A percentile compares a stretch with the other conserved stretches of the same genome.
phyloP scores from a whole-genome alignment of 2,329 filamentous ascomycete genomes.

The Neurospora crassa region DNA sequence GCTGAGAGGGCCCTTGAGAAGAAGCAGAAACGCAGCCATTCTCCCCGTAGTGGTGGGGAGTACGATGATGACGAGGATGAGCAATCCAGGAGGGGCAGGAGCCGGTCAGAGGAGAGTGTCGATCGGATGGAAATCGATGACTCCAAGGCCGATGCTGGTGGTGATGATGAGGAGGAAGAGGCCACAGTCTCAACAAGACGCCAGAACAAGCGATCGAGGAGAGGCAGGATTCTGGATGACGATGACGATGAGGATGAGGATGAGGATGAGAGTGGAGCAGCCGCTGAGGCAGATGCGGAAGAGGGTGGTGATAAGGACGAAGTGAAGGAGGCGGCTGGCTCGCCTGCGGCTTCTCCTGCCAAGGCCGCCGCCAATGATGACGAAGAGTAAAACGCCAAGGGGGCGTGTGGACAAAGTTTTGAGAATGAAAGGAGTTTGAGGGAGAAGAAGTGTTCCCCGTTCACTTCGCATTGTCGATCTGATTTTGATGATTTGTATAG shows the following conservation, averaged over 20 bases:
- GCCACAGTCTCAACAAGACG: slow-evolving; percentile 31
- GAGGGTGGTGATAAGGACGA: neutral
- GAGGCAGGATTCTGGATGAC: slow-evolving; percentile 42
- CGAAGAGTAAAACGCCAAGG: neutral
- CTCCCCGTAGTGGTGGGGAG: slow-evolving; percentile 21
- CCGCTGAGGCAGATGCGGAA: neutral
- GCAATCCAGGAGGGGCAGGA: slow-evolving; percentile 6
- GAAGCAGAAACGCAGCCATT: slow-evolving; percentile 7
- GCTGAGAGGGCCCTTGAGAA: slow-evolving; percentile 22
- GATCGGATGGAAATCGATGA: slow-evolving; percentile 47
- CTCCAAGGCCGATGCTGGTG: slow-evolving; percentile 26
- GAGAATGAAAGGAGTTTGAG: neutral
- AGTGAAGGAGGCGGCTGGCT: neutral
- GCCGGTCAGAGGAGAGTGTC: slow-evolving; percentile 26
- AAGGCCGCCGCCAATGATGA: neutral
- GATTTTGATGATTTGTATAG: neutral
- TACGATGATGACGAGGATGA: slow-evolving; percentile 25
- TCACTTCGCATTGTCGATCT: neutral
- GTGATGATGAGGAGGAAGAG: slow-evolving; percentile 41
- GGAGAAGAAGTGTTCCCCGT: neutral
- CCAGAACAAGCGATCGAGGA: slow-evolving; percentile 36
- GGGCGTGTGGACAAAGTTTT: neutral
- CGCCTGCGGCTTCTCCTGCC: neutral
- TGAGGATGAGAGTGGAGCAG: slow-evolving; percentile 18
- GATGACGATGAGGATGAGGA: slow-evolving; percentile 48